A percentile compares a stretch with the other conserved stretches of the same genome.
These are phyloP conservation scores for Triticum urartu DNA, from an alignment of 176 grass and related monocot genomes.

Conservation along the genomic window DNA sequence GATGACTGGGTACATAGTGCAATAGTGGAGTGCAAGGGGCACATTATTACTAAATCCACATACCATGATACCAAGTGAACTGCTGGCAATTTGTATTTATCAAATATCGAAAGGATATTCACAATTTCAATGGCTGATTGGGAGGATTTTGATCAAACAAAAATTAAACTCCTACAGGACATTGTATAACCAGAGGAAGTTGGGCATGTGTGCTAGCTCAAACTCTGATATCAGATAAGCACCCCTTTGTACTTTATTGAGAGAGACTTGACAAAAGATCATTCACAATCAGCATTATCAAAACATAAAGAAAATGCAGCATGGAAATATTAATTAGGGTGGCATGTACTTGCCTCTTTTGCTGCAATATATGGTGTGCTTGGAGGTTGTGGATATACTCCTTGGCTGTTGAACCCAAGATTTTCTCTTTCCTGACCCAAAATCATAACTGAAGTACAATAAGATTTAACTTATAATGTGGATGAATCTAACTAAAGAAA, in stretches of 20 bases:
- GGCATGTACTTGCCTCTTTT: slow-evolving; percentile 58
- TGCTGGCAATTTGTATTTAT: background rate
- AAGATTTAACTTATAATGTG: background rate
- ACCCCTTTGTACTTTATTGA: background rate
- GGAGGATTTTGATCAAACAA: background rate
- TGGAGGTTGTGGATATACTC: slow-evolving; percentile 58
- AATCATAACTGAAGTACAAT: slow-evolving; percentile 27
- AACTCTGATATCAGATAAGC: background rate
- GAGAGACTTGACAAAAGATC: background rate
- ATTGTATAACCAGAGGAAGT: background rate
- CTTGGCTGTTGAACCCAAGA: slow-evolving; percentile 58
- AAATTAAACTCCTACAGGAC: background rate
- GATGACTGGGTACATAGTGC: background rate
- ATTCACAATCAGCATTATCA: background rate
- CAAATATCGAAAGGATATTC: background rate
- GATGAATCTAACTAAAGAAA: slow-evolving; percentile 20
- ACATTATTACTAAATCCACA: background rate
- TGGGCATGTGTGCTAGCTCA: background rate
- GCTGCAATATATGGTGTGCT: slow-evolving; percentile 51
- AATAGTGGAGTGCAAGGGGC: background rate
- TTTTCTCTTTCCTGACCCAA: slow-evolving; percentile 42
- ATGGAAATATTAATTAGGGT: background rate
- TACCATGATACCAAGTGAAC: background rate
- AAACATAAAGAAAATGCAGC: background rate
- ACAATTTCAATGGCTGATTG: background rate